Conservation (phyloP, 2,329 filamentous ascomycete species). For the Metarhizium robertsii region DNA sequence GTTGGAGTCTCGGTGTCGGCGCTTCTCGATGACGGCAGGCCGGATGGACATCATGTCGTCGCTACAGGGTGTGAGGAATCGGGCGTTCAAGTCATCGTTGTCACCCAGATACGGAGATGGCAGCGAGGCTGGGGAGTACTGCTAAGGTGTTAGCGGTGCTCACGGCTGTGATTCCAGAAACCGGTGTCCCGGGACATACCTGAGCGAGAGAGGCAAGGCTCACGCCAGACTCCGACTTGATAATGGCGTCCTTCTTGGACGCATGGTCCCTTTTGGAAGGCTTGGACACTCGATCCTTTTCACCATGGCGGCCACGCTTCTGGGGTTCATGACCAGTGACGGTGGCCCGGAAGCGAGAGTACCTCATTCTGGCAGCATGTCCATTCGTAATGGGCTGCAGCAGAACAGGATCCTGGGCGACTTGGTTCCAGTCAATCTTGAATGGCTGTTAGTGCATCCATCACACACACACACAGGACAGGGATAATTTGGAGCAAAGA, state of each 20-base stretch:
- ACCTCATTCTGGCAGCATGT: conserved; percentile 52
- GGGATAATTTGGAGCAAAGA: conserved; percentile 6
- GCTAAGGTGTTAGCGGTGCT: conserved; percentile 18
- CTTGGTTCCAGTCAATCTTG: conserved; percentile 51
- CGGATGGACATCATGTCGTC: conserved; percentile 34
- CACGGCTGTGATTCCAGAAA: conserved; percentile 21
- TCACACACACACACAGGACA: not conserved
- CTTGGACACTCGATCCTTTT: conserved; percentile 38
- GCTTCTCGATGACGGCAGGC: conserved; percentile 19
- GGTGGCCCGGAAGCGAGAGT: conserved; percentile 39
- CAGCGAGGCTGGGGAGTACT: conserved; percentile 30
- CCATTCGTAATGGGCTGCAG: conserved; percentile 47
- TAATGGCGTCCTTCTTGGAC: conserved; percentile 23
- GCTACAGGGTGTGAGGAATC: conserved; percentile 45
- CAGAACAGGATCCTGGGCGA: conserved; percentile 45
- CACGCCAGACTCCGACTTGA: conserved; percentile 30
- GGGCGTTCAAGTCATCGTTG: conserved; percentile 26
- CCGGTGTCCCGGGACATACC: conserved; percentile 23
- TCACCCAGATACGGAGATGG: conserved; percentile 26
- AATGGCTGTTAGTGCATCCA: not conserved
- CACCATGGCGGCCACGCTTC: conserved; percentile 32
- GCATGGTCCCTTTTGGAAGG: conserved; percentile 24
- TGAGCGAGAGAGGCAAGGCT: conserved; percentile 20
- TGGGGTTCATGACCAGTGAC: conserved; percentile 39
- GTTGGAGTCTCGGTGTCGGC: conserved; percentile 4